A percentile compares a stretch with the other conserved stretches of the same genome.
phyloP scores from a whole-genome alignment of 1,284 basidiomycete genomes.

The Microbotryum silenes-acaulis region DNA sequence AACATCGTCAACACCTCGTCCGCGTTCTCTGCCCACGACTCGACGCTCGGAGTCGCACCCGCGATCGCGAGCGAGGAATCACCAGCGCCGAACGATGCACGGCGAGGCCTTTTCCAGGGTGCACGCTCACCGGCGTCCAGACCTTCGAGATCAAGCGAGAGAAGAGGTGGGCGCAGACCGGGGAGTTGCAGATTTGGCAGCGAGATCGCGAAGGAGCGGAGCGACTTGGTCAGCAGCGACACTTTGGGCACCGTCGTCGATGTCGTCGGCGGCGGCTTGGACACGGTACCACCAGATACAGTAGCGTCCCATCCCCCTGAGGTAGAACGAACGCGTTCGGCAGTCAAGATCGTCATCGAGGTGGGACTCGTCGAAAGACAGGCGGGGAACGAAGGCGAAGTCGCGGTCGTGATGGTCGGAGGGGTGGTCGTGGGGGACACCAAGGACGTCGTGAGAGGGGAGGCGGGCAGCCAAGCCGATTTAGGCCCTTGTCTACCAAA shows the following conservation, averaged over 20 bases:
- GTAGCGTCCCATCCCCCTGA: too few relatives aligned
- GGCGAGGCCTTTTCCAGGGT: too few relatives aligned
- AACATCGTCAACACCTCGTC: too few relatives aligned
- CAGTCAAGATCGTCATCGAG: neutral
- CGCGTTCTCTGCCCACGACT: too few relatives aligned
- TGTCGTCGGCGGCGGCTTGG: neutral
- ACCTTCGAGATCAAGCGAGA: conserved; percentile 6
- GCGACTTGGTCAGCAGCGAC: conserved; percentile 26
- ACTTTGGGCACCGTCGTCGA: neutral
- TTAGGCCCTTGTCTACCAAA: neutral
- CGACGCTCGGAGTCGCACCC: too few relatives aligned
- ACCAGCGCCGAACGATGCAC: too few relatives aligned
- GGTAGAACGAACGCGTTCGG: neutral
- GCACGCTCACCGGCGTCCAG: neutral
- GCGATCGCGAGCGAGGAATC: too few relatives aligned
- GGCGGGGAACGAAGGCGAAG: conserved; percentile 6
- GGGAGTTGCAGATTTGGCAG: conserved; percentile 24
- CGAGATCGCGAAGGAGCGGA: conserved; percentile 17
- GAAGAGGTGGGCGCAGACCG: neutral
- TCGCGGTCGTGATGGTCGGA: neutral
- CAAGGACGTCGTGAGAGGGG: neutral
- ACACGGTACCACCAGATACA: too few relatives aligned
- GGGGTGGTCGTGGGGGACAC: too few relatives aligned
- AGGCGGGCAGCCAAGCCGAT: conserved; percentile 15
- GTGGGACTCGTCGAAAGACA: neutral